Base-by-base conservation (phyloP, 2,329 filamentous ascomycete genomes). In the Trichophyton equinum region DNA sequence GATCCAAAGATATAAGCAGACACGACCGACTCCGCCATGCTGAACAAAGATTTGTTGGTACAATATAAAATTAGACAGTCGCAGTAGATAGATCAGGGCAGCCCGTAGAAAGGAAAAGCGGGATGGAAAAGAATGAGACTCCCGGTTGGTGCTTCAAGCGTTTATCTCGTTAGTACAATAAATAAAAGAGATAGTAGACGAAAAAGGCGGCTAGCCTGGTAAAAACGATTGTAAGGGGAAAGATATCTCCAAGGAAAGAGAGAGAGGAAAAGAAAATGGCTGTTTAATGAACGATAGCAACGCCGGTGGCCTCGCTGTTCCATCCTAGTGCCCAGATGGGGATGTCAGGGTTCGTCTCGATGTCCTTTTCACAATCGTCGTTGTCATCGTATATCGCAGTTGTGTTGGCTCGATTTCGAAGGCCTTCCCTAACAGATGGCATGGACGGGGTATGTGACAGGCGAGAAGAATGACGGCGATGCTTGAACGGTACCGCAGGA, bases 301-400 rank as follows among this genome's bases (percentile, higher is more conserved):
- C 57, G 46, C 67, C 71, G 36, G 65, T 65, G 44, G 64, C 64
- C 27, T 82, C 74, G 76, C 79, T 63, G 71, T 72, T 68, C 72
- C 74, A 70, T 49, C 73, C 67, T 61, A 72, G 64, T 53, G 73
- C 67, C 75, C 75, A 77, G 27, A 75, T 67, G 4, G 74, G 73
- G 60, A 79, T 75, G 4, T 78, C 78, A 9, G 80, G 67, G 58
- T 84, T 82, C 77, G 83, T 82, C 49, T 75, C 77, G 64, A 33
- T 25, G 25, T 59, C 61, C 3, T 61, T 63, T 9, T 36, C 53
- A 36, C 22, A 44, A 80, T 78, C 77, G 3, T 77, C 75, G 1
- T 74, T 72, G 22, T 74, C 69, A 58, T 74, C 74, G 51, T 76
- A 68, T 56, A 80, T 78, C 61, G 76, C 76, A 66, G 78, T 75